Evolutionary conservation across 805 yeast species (phyloP), one percentile per base, ranked within the genome.

Genomic region (Scheffersomyces amazonensis): DNA sequence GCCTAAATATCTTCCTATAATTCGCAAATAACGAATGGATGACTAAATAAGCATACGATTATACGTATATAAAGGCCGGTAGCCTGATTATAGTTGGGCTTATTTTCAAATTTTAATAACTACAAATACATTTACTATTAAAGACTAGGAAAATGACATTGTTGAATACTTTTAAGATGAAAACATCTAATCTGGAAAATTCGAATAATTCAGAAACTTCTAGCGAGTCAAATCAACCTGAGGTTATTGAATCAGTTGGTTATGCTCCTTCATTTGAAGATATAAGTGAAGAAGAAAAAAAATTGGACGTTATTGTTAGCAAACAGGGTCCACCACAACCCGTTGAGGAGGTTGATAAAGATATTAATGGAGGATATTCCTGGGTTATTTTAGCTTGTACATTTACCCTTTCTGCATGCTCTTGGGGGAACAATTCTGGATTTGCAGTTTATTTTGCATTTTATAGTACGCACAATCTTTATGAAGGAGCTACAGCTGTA

Each of bases 371-470:
- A 24, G 86, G 85, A 3, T 69, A 73, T 35, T 86, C 83, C 2
- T 78, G 84, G 81, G 73, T 80, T 0, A 65, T 78, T 23, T 70
- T 73, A 5, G 36, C 71, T 3, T 75, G 77, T 13, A 70, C 75
- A 2, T 59, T 67, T 17, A 33, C 75, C 5, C 58, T 75, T 29
- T 73, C 75, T 52, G 69, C 78, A 42, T 67, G 75, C 21, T 71
- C 85, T 0, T 83, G 88, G 87, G 88, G 89, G 10, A 70, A 81
- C 33, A 81, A 80, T 44, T 62, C 76, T 4, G 80, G 78, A 3
- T 82, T 68, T 49, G 81, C 83, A 23, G 69, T 81, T 4, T 80
- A 76, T 46, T 56, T 81, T 15, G 69, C 81, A 1, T 71, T 67
- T 44, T 81, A 79, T 49, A 44, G 81, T 19, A 66, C 71, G 31